Base-by-base conservation (phyloP, 176 grass and related monocot species). In the Oryza meyeriana region DNA sequence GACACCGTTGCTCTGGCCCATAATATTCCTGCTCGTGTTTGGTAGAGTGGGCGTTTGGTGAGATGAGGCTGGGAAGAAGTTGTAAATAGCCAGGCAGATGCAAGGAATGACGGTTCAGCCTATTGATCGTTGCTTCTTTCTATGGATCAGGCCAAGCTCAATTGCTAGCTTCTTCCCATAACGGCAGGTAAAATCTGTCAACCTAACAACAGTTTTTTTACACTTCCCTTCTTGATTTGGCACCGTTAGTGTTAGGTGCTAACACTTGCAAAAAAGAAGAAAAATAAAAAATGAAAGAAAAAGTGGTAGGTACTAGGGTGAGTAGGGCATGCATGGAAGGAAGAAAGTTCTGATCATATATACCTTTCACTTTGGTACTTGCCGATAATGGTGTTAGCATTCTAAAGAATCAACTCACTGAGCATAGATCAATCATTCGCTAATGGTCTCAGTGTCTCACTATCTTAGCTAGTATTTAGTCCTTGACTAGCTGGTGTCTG, bases 1-100 rank as follows among this genome's bases (percentile, higher is more conserved):
- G 45, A 61, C 83, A 73, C 57, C 72, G 22, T 66, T 61, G 42
- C 20, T 11, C 44, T 81, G 78, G 65, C 42, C 25, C 67, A 66
- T 71, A 14, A 25, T 48, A 52, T 4, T 45, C 65, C 0, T 31
- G 59, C 79, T 67, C 79, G 26, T 40, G 66, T 89, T 42, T 77
- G 83, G 78, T 72, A 13, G 44, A 2, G 72, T 74, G 75, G 44
- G 20, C 22, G 72, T 89, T 86, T 85, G 83, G 83, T 89, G 83
- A 57, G 72, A 61, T 77, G 72, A 52, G 66, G 74, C 47, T 81
- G 61, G 72, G 82, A 85, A 47, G 78, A 73, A 71, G 67, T 32
- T 42, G 17, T 16, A 73, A 72, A 66, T 82, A 24, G 45, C 61
- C 74, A 68, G 68, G 66, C 72, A 85, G 78, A 25, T 3, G 8